Evolutionary conservation across 2,329 filamentous ascomycete genomes (phyloP).

Genomic region (Ascochyta viciae-villosae): DNA sequence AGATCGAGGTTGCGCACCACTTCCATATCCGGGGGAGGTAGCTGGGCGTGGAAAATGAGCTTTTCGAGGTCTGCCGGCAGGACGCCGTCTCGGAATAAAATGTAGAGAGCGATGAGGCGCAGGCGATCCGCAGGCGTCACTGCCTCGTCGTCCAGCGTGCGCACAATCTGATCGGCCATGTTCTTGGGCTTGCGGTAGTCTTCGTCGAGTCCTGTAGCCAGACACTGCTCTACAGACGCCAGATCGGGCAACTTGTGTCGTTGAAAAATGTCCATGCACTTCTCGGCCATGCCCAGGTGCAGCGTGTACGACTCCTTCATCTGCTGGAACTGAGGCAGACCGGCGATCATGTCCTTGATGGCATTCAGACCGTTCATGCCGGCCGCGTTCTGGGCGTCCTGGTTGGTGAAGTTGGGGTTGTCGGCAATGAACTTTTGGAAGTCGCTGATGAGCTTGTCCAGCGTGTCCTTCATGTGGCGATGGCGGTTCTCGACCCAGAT

Average conservation of each 20-base stretch:
- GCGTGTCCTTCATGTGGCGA: slow-evolving; percentile 96
- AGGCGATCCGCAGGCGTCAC: slow-evolving; percentile 77
- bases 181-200: slow-evolving; percentile 92
- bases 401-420: slow-evolving; percentile 89
- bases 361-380: slow-evolving; percentile 87
- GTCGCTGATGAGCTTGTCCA: slow-evolving; percentile 89
- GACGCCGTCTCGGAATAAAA: slow-evolving; percentile 85
- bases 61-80: slow-evolving; percentile 84
- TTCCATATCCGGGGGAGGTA: slow-evolving; percentile 76
- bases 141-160: slow-evolving; percentile 84
- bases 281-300: slow-evolving; percentile 94
- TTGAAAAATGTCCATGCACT: slow-evolving; percentile 95
- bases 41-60: slow-evolving; percentile 79
- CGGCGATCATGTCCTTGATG: slow-evolving; percentile 97
- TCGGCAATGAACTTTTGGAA: slow-evolving; percentile 91
- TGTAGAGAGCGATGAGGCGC: slow-evolving; percentile 83
- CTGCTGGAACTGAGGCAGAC: slow-evolving; percentile 91
- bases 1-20: slow-evolving; percentile 80
- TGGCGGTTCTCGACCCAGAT: slow-evolving; percentile 97
- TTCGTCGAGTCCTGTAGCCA: slow-evolving; percentile 92
- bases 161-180: slow-evolving; percentile 81
- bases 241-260: slow-evolving; percentile 84
- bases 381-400: slow-evolving; percentile 69
- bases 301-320: slow-evolving; percentile 95
- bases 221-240: slow-evolving; percentile 79